Percentiles rank a stretch among this genome's conserved stretches.
Conservation (phyloP, 2,329 filamentous ascomycete species). For the Fusarium duplospermum region DNA sequence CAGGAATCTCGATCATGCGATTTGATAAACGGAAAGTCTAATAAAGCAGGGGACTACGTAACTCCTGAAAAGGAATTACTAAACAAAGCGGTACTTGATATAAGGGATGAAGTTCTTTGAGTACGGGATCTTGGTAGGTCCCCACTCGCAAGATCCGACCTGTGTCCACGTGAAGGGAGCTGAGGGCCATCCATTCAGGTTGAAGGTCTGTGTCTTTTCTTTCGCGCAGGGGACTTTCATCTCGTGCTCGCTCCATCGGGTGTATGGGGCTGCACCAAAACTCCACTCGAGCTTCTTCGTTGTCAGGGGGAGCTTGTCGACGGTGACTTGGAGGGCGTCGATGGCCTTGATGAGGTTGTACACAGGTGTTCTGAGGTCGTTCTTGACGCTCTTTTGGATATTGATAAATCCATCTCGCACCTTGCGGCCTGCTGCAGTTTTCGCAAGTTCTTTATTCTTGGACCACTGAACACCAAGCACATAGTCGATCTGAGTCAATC, state of each 20-base stretch:
- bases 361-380: slow-evolving; percentile 14
- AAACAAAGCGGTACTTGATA: slow-evolving; percentile 12
- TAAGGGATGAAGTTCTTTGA: slow-evolving; percentile 23
- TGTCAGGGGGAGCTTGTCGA: slow-evolving; percentile 16
- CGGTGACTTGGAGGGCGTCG: slow-evolving; percentile 8
- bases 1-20: not conserved
- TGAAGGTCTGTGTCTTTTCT: not conserved
- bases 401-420: slow-evolving; percentile 14
- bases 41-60: not conserved
- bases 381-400: slow-evolving; percentile 22
- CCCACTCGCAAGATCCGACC: slow-evolving; percentile 16
- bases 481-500: not conserved
- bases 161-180: not conserved
- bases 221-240: slow-evolving; percentile 20
- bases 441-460: slow-evolving; percentile 16
- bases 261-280: slow-evolving; percentile 1
- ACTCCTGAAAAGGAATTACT: not conserved
- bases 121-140: slow-evolving; percentile 8
- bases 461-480: slow-evolving; percentile 10
- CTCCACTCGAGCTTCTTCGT: slow-evolving; percentile 17
- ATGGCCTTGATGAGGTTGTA: slow-evolving; percentile 21
- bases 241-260: slow-evolving; percentile 12
- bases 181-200: not conserved
- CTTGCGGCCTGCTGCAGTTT: not conserved
- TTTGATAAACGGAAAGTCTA: not conserved